Evolutionary conservation across 768 basidiomycete genomes (phyloP).

Genomic region (Kwoniella bestiolae): DNA sequence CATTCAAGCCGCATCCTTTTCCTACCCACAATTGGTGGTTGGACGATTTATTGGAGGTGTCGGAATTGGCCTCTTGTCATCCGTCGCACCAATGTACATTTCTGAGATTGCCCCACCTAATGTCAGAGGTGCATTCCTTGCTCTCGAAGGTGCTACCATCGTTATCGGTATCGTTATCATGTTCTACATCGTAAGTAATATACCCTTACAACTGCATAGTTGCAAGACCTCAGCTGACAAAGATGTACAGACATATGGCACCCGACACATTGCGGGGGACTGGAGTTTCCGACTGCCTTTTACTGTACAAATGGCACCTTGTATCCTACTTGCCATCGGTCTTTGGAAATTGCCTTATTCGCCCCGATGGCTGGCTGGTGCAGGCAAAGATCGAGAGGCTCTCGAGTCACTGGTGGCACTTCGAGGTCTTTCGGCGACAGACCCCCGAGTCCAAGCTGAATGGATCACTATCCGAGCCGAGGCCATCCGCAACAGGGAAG

Average conservation of each 20-base stretch:
- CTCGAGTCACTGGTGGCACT: neutral
- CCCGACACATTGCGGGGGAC: conserved; percentile 3
- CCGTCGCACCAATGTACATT: conserved; percentile 3
- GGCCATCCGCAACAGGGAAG: conserved; percentile 5
- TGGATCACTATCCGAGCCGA: conserved; percentile 10
- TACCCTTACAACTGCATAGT: too few relatives aligned
- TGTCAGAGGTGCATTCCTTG: conserved; percentile 31
- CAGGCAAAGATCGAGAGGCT: conserved; percentile 58
- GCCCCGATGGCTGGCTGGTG: conserved; percentile 75
- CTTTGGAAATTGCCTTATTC: conserved; percentile 72
- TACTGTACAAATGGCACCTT: conserved; percentile 27
- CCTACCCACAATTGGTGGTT: conserved; percentile 6
- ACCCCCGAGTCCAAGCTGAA: conserved; percentile 3
- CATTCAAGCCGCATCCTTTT: conserved; percentile 30
- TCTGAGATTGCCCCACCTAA: conserved; percentile 10
- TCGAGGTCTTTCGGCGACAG: neutral
- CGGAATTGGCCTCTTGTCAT: conserved; percentile 9
- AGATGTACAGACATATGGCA: neutral
- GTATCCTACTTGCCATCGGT: conserved; percentile 60
- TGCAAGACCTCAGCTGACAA: neutral
- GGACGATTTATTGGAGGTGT: conserved; percentile 15
- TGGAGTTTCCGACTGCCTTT: conserved; percentile 27
- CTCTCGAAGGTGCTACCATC: conserved; percentile 21
- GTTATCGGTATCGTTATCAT: conserved; percentile 31
- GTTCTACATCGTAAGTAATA: conserved; percentile 9